phyloP scores from a whole-genome alignment of 2,329 filamentous ascomycete species.

The Xylariales sp. region DNA sequence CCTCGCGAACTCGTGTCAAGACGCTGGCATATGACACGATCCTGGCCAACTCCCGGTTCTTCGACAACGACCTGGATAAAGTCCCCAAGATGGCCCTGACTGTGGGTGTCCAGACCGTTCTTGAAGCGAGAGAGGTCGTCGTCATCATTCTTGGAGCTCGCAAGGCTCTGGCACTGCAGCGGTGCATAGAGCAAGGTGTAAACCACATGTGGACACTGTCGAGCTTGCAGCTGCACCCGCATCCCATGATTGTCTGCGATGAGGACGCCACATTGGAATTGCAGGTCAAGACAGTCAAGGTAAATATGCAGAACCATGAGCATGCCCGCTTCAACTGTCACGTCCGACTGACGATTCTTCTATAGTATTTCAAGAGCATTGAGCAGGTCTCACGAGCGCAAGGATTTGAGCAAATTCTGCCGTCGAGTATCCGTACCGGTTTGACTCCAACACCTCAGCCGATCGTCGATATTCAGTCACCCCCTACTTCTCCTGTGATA shows the following conservation, averaged over 20 bases:
- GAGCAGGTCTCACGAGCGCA: slow-evolving; percentile 57
- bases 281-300: slow-evolving; percentile 69
- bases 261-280: slow-evolving; percentile 73
- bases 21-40: slow-evolving; percentile 85
- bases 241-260: slow-evolving; percentile 79
- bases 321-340: no score
- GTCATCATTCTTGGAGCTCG: slow-evolving; percentile 78
- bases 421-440: slow-evolving; percentile 51
- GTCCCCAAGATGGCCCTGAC: slow-evolving; percentile 82
- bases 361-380: slow-evolving; percentile 68
- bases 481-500: slow-evolving; percentile 9
- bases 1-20: slow-evolving; percentile 77
- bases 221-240: slow-evolving; percentile 72
- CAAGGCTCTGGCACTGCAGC: slow-evolving; percentile 75
- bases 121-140: slow-evolving; percentile 77
- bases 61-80: slow-evolving; percentile 66
- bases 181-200: slow-evolving; percentile 74
- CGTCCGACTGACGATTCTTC: slow-evolving; percentile 5
- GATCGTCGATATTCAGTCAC: slow-evolving; percentile 35
- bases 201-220: slow-evolving; percentile 93
- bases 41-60: slow-evolving; percentile 80
- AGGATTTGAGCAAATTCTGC: slow-evolving; percentile 54
- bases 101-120: slow-evolving; percentile 77
- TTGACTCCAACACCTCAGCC: slow-evolving; percentile 31
- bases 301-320: no score